These are phyloP conservation scores for Pseudogymnoascus sp. DNA, from an alignment of 2,329 filamentous ascomycete genomes.

Conservation along the genomic window DNA sequence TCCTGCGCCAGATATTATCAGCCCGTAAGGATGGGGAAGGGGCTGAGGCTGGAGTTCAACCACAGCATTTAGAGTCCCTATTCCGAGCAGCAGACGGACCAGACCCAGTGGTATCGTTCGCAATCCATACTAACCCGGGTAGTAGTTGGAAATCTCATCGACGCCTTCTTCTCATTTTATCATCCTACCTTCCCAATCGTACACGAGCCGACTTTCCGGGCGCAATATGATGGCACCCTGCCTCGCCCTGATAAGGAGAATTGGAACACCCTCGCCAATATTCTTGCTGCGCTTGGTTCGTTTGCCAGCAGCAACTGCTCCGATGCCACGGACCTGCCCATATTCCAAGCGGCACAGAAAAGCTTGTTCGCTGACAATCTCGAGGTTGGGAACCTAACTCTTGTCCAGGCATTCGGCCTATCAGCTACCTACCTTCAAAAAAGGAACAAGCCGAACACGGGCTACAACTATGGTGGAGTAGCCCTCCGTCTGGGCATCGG, in stretches of 20 bases:
- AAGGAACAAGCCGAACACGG: slow-evolving; percentile 43
- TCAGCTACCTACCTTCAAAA: slow-evolving; percentile 46
- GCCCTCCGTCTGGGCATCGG: slow-evolving; percentile 79
- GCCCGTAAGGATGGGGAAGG: not conserved
- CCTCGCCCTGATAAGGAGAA: slow-evolving; percentile 16
- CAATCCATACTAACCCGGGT: slow-evolving; percentile 6
- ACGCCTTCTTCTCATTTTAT: slow-evolving; percentile 38
- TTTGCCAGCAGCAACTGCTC: slow-evolving; percentile 17
- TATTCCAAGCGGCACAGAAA: slow-evolving; percentile 16
- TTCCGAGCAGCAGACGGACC: slow-evolving; percentile 7
- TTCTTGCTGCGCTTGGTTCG: slow-evolving; percentile 18
- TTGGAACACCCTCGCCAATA: slow-evolving; percentile 20
- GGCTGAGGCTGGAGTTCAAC: not conserved
- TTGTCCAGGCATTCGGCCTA: slow-evolving; percentile 40
- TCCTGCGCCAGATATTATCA: slow-evolving; percentile 14
- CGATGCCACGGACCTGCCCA: slow-evolving; percentile 12
- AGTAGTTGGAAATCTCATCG: slow-evolving; percentile 22
- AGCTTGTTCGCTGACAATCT: slow-evolving; percentile 37
- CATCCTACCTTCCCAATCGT: slow-evolving; percentile 41
- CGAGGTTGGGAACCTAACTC: slow-evolving; percentile 39
- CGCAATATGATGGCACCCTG: slow-evolving; percentile 20
- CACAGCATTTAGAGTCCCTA: not conserved
- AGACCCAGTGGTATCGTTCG: slow-evolving; percentile 4
- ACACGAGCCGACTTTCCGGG: slow-evolving; percentile 38
- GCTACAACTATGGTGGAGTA: slow-evolving; percentile 73